Evolutionary conservation across 1,284 basidiomycete genomes (phyloP), one percentile per base, ranked within the genome.

Genomic region (Trichosporon inkin): DNA sequence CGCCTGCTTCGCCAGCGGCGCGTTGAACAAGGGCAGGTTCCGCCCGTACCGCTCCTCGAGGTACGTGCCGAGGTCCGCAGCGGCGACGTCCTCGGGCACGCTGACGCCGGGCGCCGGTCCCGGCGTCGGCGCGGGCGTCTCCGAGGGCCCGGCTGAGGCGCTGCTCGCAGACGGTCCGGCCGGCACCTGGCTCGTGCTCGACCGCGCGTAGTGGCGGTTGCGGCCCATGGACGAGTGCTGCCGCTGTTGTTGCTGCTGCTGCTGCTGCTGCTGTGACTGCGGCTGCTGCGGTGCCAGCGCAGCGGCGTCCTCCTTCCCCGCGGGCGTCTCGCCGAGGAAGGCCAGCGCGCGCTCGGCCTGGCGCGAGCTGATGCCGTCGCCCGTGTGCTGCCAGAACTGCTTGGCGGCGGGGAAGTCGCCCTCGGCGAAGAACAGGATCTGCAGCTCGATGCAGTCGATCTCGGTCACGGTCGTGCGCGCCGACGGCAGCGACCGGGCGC

Each of bases 1-100:
- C 0, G 91, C 91, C 11, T 86, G 83, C 77, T 98, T 98, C 10
- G 93, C 92, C 2, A 86, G 83, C 1, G 84, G 81, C 0, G 88
- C 89, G 20, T 86, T 85, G 32, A 84, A 81, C 2, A 89, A 75
- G 2, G 93, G 90, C 24, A 98, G 80, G 71, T 98, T 98, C 5
- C 96, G 86, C 0, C 93, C 95, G 68, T 97, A 99, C 19, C 94
- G 86, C 78, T 99, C 94, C 76, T 99, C 96, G 38, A 99, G 81
- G 68, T 84, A 85, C 2, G 80, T 80, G 8, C 80, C 72, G 37
- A 82, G 78, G 58, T 84, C 82, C 14, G 78, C 60, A 4, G 73
- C 74, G 10, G 80, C 69, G 59, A 73, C 72, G 36, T 82, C 81
- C n/a, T 74, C 72, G 4, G 64, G 60, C 3, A 52, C 59, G 22